Conservation (phyloP, 2,329 filamentous ascomycete genomes). For the Pseudocercospora vitis region DNA sequence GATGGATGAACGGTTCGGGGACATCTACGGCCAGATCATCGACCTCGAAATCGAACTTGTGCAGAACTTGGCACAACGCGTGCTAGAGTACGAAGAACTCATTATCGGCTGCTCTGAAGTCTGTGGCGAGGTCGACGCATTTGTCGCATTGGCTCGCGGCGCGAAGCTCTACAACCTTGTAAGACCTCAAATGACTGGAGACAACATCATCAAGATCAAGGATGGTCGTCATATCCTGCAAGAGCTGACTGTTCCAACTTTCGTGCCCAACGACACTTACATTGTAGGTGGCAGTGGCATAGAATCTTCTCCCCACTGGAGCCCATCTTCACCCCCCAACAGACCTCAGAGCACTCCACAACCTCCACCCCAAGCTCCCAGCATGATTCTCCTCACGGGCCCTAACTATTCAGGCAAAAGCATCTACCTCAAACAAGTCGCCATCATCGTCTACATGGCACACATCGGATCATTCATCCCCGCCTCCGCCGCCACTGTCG, state of each 20-base stretch:
- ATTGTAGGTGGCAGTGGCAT: slow-evolving; percentile 60
- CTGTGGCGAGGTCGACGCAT: slow-evolving; percentile 82
- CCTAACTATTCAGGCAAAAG: slow-evolving; percentile 98
- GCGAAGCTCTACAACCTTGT: slow-evolving; percentile 72
- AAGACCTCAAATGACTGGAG: slow-evolving; percentile 66
- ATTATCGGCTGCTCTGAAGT: slow-evolving; percentile 72
- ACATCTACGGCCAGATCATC: slow-evolving; percentile 80
- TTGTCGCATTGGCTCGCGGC: slow-evolving; percentile 76
- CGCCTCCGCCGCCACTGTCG: slow-evolving; percentile 71
- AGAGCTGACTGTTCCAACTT: slow-evolving; percentile 76
- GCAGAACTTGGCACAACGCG: slow-evolving; percentile 68
- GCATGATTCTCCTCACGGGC: slow-evolving; percentile 79
- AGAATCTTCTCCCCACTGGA: slow-evolving; percentile 4
- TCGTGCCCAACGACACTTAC: slow-evolving; percentile 78
- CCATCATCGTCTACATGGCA: slow-evolving; percentile 85
- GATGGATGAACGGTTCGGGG: slow-evolving; percentile 78
- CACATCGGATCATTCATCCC: slow-evolving; percentile 93
- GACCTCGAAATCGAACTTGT: slow-evolving; percentile 89
- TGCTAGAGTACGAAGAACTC: slow-evolving; percentile 67
- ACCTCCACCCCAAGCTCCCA: slow-evolving; percentile 58
- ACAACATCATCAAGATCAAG: slow-evolving; percentile 71
- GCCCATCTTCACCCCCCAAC: too few species aligned
- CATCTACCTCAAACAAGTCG: slow-evolving; percentile 90
- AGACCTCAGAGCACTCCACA: too few species aligned
- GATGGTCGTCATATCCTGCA: slow-evolving; percentile 85